Conservation (phyloP, 306 rosid genomes). For the Quercus rubra region DNA sequence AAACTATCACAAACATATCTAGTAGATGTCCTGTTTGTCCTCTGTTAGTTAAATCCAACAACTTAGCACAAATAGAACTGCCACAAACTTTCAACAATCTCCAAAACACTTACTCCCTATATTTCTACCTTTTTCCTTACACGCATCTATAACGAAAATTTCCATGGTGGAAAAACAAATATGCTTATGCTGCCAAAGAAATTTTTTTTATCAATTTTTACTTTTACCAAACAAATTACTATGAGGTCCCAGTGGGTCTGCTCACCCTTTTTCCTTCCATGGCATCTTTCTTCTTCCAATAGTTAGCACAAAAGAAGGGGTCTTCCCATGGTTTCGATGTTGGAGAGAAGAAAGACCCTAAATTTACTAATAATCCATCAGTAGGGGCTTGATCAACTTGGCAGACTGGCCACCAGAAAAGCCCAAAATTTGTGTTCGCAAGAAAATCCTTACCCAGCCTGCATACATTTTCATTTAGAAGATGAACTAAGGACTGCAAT, state of each 20-base stretch:
- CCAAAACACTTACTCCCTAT: slow-evolving; percentile 43
- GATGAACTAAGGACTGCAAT: slow-evolving; percentile 5
- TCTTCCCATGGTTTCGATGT: slow-evolving; percentile 92
- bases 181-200: slow-evolving; percentile 75
- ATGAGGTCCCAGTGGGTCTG: slow-evolving; percentile 51
- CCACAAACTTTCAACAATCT: slow-evolving; percentile 41
- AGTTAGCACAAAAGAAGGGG: slow-evolving; percentile 77
- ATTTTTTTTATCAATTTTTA: slow-evolving; percentile 31
- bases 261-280: slow-evolving; percentile 90
- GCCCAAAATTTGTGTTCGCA: slow-evolving; percentile 50
- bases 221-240: slow-evolving; percentile 50
- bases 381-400: slow-evolving; percentile 83
- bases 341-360: slow-evolving; percentile 76
- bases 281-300: slow-evolving; percentile 87
- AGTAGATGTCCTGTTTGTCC: slow-evolving; percentile 41
- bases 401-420: slow-evolving; percentile 86
- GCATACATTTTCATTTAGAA: slow-evolving; percentile 30
- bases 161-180: slow-evolving; percentile 37
- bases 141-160: slow-evolving; percentile 48
- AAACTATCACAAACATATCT: slow-evolving; percentile 42
- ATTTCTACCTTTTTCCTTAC: slow-evolving; percentile 72
- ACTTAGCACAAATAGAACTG: slow-evolving; percentile 67
- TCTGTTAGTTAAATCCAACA: slow-evolving; percentile 65
- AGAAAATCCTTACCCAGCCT: slow-evolving; percentile 87
- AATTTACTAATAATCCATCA: slow-evolving; percentile 65